phyloP scores from a whole-genome alignment of 106 monocot genomes.

The Apostasia shenzhenica region DNA sequence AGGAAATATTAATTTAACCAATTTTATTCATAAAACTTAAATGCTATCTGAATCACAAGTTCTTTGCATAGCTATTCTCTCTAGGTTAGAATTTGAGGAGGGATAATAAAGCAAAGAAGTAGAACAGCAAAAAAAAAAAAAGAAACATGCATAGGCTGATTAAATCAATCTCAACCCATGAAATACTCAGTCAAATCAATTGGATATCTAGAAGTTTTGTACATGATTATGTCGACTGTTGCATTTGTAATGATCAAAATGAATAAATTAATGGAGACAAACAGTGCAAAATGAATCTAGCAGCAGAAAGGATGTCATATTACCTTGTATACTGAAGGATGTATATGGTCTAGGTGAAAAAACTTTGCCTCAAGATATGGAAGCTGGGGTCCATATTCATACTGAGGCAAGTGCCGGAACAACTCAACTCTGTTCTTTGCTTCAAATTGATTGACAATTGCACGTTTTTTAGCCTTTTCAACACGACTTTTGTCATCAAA shows the following conservation, averaged over 20 bases:
- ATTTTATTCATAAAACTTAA: no score
- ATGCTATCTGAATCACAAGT: no score
- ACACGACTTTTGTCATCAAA: slow-evolving; percentile 78
- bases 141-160: background rate
- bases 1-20: no score
- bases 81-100: background rate
- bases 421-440: slow-evolving; percentile 79
- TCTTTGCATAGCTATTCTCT: no score
- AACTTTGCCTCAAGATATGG: slow-evolving; percentile 71
- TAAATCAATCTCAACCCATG: background rate
- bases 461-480: slow-evolving; percentile 73
- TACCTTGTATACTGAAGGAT: slow-evolving; percentile 89
- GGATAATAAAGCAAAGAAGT: background rate
- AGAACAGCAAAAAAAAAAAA: background rate
- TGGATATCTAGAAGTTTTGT: no score
- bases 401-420: slow-evolving; percentile 83
- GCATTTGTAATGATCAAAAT: background rate
- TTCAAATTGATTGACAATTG: slow-evolving; percentile 69
- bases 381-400: slow-evolving; percentile 71
- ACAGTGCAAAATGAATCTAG: background rate
- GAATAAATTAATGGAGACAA: background rate
- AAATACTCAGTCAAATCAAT: no score
- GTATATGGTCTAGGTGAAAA: slow-evolving; percentile 77
- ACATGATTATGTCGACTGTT: no score
- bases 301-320: background rate